Base-by-base conservation (phyloP, 768 basidiomycete genomes). In the Multifurca ochricompacta region DNA sequence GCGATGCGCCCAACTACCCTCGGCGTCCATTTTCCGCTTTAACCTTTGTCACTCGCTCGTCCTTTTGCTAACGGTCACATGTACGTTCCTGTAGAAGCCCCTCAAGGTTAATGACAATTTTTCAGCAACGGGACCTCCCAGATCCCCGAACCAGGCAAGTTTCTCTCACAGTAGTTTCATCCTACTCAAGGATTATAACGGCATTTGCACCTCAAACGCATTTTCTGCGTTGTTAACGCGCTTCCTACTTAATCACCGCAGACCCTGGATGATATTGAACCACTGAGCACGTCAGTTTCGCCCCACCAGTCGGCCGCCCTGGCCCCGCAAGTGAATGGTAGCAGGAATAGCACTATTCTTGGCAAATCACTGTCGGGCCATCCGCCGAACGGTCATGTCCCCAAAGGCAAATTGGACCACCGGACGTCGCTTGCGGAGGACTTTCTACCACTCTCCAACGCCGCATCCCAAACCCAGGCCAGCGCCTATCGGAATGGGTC, bases 101-200 rank as follows among this genome's bases (percentile, higher is more conserved):
- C 34, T 13, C 32, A 46, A 28, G 32, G 27, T 51, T 31, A 16
- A n/a, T 7, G 30, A 47, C 9, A 23, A 23, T 16, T 14, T 28
- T 41, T 36, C 37, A 18, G 7, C 25, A 10, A 46, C 9, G 39
- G 55, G 31, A 31, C 21, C 21, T 51, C 6, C 39, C 25, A 36
- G 27, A 13, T 27, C 44, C 16, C 28, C 45, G 27, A 48, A 57
- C 45, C 56, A 51, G 45, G 56, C 41, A 47, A 47, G 56, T 57
- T 35, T 47, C 25, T 57, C 56, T 45, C 49, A 51, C 54, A 35
- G 25, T 32, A 19, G 23, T 28, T 14, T 21, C 37, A 8, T 47
- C 21, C n/a, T 42, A 27, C 34, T 32, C 14, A 21, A 35, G 14
- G 34, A 8, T 37, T n/a, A 47, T 48, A n/a, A 47, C 39, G 45